Conservation (phyloP, 2,329 filamentous ascomycete genomes). For the Sporothrix protearum region DNA sequence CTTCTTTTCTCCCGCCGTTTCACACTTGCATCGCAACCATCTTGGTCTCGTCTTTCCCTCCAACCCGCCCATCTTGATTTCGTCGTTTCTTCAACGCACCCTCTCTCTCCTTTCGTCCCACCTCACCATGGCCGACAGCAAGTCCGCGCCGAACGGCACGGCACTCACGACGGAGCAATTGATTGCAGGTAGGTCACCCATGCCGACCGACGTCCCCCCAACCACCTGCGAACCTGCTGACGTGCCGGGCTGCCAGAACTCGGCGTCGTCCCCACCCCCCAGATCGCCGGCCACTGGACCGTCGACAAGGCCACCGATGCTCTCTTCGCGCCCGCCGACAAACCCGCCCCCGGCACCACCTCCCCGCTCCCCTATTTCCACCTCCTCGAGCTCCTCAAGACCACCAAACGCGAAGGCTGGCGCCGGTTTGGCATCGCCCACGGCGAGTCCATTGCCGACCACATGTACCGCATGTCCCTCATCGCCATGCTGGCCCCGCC, state of each 20-base stretch:
- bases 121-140: slow-evolving; percentile 14
- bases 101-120: not conserved
- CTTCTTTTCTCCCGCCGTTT: too few species aligned
- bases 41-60: not conserved
- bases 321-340: slow-evolving; percentile 49
- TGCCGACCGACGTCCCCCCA: too few species aligned
- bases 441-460: slow-evolving; percentile 91
- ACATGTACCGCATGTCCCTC: slow-evolving; percentile 99
- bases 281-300: slow-evolving; percentile 50
- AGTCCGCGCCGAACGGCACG: slow-evolving; percentile 9
- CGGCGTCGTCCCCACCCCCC: slow-evolving; percentile 37
- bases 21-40: not conserved
- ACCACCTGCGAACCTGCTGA: too few species aligned
- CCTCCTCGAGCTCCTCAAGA: slow-evolving; percentile 89
- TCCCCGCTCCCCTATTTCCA: slow-evolving; percentile 93
- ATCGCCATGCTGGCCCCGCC: slow-evolving; percentile 89
- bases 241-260: slow-evolving; percentile 34
- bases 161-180: not conserved
- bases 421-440: slow-evolving; percentile 72
- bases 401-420: slow-evolving; percentile 95
- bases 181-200: slow-evolving; percentile 12
- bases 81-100: not conserved
- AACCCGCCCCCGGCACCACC: slow-evolving; percentile 56
- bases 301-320: slow-evolving; percentile 62
- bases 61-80: not conserved